These are phyloP conservation scores for Cadophora gregata DNA, from an alignment of 2,329 filamentous ascomycete species.

Conservation along the genomic window DNA sequence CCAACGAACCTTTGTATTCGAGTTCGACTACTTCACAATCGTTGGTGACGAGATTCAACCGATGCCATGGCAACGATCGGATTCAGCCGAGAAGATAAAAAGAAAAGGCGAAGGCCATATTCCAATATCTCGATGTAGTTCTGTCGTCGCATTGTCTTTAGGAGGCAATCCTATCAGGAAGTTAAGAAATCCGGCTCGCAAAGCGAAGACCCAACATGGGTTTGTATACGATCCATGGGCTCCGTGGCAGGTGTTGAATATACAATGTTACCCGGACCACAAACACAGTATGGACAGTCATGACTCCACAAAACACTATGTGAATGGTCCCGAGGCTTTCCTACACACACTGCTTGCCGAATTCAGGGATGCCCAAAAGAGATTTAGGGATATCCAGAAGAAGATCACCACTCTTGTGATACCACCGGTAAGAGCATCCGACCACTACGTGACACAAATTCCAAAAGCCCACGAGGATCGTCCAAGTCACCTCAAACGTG, in stretches of 20 bases:
- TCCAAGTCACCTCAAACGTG: not conserved
- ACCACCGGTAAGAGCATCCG: constrained; percentile 52
- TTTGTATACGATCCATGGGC: constrained; percentile 63
- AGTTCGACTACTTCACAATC: constrained; percentile 69
- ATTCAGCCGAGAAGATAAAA: constrained; percentile 46
- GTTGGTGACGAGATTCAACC: constrained; percentile 61
- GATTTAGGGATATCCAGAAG: constrained; percentile 62
- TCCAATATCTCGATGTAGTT: constrained; percentile 63
- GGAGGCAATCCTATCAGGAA: constrained; percentile 57
- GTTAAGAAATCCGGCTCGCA: constrained; percentile 55
- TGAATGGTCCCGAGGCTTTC: constrained; percentile 67
- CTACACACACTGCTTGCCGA: constrained; percentile 63
- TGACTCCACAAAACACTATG: constrained; percentile 59
- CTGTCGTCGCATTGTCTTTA: constrained; percentile 63
- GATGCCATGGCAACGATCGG: constrained; percentile 64
- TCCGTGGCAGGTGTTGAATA: constrained; percentile 64
- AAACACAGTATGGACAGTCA: constrained; percentile 60
- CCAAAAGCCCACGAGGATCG: not conserved
- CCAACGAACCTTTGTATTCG: constrained; percentile 65
- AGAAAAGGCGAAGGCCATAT: constrained; percentile 57
- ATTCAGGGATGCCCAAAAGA: constrained; percentile 64
- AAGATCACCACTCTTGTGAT: constrained; percentile 64
- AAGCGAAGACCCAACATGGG: constrained; percentile 55
- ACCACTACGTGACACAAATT: not conserved
- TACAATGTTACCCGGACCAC: constrained; percentile 66